Conservation (phyloP, 2,329 filamentous ascomycete genomes). For the Stachybotrys chartarum region DNA sequence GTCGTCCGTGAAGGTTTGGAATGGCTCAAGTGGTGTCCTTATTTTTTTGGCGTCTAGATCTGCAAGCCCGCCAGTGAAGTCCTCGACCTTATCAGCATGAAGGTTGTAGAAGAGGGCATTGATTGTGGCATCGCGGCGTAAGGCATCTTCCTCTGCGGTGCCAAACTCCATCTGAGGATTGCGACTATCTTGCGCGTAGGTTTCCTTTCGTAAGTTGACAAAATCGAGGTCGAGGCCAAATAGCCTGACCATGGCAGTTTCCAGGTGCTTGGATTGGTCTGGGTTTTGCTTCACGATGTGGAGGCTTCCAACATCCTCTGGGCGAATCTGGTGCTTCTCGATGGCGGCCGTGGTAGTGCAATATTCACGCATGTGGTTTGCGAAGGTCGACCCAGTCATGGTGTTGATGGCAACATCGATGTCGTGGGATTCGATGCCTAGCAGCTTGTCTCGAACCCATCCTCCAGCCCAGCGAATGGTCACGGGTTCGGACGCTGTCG, state of each 20-base stretch:
- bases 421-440: slow-evolving; percentile 66
- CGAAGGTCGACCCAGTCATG: slow-evolving; percentile 76
- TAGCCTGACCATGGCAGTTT: slow-evolving; percentile 80
- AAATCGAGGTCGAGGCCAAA: slow-evolving; percentile 87
- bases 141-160: slow-evolving; percentile 81
- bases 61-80: slow-evolving; percentile 71
- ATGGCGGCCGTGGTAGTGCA: slow-evolving; percentile 54
- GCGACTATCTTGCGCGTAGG: slow-evolving; percentile 79
- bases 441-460: slow-evolving; percentile 80
- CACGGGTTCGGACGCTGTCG: slow-evolving; percentile 44
- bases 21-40: slow-evolving; percentile 77
- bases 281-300: slow-evolving; percentile 90
- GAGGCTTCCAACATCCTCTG: slow-evolving; percentile 61
- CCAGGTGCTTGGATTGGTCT: slow-evolving; percentile 93
- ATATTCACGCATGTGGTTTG: slow-evolving; percentile 60
- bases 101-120: slow-evolving; percentile 97
- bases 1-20: slow-evolving; percentile 91
- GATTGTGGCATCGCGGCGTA: slow-evolving; percentile 84
- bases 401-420: slow-evolving; percentile 81
- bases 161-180: slow-evolving; percentile 93
- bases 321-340: slow-evolving; percentile 50
- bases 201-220: slow-evolving; percentile 90
- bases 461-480: slow-evolving; percentile 75
- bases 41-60: slow-evolving; percentile 71
- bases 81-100: slow-evolving; percentile 70